Evolutionary conservation across 257 asterid genomes (phyloP), one percentile per base, ranked within the genome.

Genomic region (Prunella vulgaris): DNA sequence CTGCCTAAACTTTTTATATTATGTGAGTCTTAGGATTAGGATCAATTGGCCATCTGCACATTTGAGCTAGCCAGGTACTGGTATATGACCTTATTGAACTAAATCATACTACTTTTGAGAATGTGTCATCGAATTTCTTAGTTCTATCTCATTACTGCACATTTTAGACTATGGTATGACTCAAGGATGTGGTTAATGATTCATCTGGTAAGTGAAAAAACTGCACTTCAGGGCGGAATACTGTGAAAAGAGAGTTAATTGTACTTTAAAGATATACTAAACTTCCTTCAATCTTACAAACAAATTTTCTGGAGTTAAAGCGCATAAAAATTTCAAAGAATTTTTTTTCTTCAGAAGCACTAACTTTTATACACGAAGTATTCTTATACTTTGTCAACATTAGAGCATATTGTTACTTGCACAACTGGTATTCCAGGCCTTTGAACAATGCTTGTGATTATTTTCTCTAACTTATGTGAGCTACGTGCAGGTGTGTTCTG

Each of bases 401-500:
- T 33, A 18, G 35, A 21, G 18, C 22, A 2, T 24, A 13, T 21
- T 63, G 21, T 60, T 17, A 28, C n/a, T 5, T 44, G 21, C 56
- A 32, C 18, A 4, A 56, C 37, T 70, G 57, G 48, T 8, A 56
- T 22, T 51, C 21, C 63, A 27, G 70, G 74, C 25, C 60, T 66
- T 66, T n/a, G 67, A 32, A 57, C 58, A 46, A 10, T 65, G 67
- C 25, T 13, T 20, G 63, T 7, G 35, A 17, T 7, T 76, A 44
- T 61, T 61, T 51, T 13, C 28, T 53, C 51, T 7, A 38, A 58
- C 60, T 77, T 71, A 73, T 61, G 61, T 64, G 65, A 53, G 56
- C 73, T 69, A 42, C 76, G 18, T 82, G 82, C 75, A 92, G 98
- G 89, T 92, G 98, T 70, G 69, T 82, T 69, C 82, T 92, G 64